These are phyloP conservation scores for Citeromyces hawaiiensis DNA, from an alignment of 1,139 yeast species.

Conservation along the genomic window DNA sequence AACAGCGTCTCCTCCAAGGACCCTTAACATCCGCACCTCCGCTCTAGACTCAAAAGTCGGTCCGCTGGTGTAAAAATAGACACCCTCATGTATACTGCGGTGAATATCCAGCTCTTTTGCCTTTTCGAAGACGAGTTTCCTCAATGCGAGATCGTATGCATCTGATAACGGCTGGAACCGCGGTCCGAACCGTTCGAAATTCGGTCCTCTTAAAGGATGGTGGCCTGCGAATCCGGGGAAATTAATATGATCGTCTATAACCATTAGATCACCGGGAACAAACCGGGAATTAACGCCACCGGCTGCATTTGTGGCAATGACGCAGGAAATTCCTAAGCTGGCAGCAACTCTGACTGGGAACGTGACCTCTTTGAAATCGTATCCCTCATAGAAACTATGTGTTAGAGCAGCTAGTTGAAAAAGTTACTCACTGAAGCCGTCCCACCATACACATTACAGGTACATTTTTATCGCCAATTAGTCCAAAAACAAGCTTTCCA, in stretches of 20 bases:
- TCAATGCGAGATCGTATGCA: slow-evolving; percentile 68
- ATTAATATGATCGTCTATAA: slow-evolving; percentile 78
- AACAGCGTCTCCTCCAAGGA: slow-evolving; percentile 83
- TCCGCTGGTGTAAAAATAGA: slow-evolving; percentile 77
- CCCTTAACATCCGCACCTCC: slow-evolving; percentile 64
- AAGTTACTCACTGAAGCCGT: slow-evolving; percentile 38
- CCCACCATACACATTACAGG: slow-evolving; percentile 94
- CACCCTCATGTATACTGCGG: slow-evolving; percentile 74
- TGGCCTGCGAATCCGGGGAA: slow-evolving; percentile 82
- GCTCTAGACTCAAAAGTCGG: slow-evolving; percentile 94
- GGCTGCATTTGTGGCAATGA: slow-evolving; percentile 88
- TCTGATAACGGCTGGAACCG: slow-evolving; percentile 82
- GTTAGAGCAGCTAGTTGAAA: neutral
- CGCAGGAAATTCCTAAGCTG: slow-evolving; percentile 39
- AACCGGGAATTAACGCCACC: slow-evolving; percentile 66
- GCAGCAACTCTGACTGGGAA: slow-evolving; percentile 76
- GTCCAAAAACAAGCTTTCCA: slow-evolving; percentile 73
- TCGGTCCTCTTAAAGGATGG: slow-evolving; percentile 84
- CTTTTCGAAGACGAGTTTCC: slow-evolving; percentile 41
- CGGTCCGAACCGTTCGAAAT: slow-evolving; percentile 68
- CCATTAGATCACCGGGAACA: slow-evolving; percentile 83
- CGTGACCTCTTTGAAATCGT: slow-evolving; percentile 65
- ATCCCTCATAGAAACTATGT: slow-evolving; percentile 65
- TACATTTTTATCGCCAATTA: slow-evolving; percentile 50
- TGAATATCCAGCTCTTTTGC: slow-evolving; percentile 30